Evolutionary conservation across 2,329 filamentous ascomycete genomes (phyloP).

Genomic region (Plectosphaerella cucumerina): DNA sequence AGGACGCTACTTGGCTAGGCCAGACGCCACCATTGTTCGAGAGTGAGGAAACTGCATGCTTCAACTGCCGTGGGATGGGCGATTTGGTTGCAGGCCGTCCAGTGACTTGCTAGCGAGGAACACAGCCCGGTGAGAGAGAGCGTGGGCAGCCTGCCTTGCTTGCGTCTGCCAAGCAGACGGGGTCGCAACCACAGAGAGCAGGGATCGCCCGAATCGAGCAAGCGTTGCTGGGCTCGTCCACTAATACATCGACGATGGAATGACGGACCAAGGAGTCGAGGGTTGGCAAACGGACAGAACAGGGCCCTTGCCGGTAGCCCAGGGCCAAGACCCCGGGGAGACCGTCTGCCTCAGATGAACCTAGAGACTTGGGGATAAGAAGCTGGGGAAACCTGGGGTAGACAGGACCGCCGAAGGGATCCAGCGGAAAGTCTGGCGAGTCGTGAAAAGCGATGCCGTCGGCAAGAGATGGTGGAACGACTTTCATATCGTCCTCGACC

Average conservation of each 20-base stretch:
- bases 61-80: neutral
- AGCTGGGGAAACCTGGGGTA: neutral
- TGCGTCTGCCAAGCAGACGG: neutral
- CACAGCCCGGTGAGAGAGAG: neutral
- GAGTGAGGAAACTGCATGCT: neutral
- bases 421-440: neutral
- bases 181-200: neutral
- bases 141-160: neutral
- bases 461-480: neutral
- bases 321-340: neutral
- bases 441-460: neutral
- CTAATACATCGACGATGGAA: neutral
- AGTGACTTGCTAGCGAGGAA: neutral
- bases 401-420: neutral
- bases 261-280: neutral
- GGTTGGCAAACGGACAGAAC: no score
- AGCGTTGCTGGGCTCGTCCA: neutral
- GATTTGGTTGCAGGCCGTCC: neutral
- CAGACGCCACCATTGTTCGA: no score
- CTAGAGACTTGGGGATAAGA: neutral
- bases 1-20: no score
- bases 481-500: neutral
- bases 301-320: neutral
- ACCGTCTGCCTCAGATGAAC: neutral
- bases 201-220: neutral